Conservation (phyloP, 2,329 filamentous ascomycete species). For the Penicillium sp. region DNA sequence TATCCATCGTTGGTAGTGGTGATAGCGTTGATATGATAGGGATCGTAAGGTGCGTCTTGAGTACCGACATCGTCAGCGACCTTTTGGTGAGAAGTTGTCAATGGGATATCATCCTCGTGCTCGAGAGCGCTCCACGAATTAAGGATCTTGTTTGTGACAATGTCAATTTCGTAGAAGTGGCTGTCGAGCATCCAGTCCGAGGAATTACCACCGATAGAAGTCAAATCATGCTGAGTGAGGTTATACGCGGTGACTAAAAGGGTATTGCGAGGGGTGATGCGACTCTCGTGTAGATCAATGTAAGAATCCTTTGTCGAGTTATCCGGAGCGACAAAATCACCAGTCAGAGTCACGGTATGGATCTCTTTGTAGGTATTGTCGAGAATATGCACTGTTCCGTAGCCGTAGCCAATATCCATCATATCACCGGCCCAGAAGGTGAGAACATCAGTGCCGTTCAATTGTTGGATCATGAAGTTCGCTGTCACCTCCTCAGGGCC, state of each 20-base stretch:
- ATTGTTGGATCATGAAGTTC: conserved; percentile 40
- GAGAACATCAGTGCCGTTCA: conserved; percentile 38
- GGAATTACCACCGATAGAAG: conserved; percentile 30
- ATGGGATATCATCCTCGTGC: conserved; percentile 28
- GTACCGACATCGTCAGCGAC: not conserved
- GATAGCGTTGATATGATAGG: conserved; percentile 40
- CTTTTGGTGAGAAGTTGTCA: conserved; percentile 23
- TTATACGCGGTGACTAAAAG: conserved; percentile 39
- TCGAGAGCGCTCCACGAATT: conserved; percentile 36
- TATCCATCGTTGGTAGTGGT: conserved; percentile 32
- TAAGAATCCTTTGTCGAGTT: conserved; percentile 30
- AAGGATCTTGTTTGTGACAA: conserved; percentile 34
- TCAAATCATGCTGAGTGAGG: conserved; percentile 33
- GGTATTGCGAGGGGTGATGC: conserved; percentile 35
- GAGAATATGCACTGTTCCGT: conserved; percentile 37
- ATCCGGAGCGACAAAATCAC: conserved; percentile 33
- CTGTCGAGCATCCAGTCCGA: conserved; percentile 37
- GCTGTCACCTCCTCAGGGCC: conserved; percentile 36
- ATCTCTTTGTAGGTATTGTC: conserved; percentile 40
- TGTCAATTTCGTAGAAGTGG: conserved; percentile 37
- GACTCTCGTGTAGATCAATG: conserved; percentile 36
- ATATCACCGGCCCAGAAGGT: conserved; percentile 43
- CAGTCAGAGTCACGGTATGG: conserved; percentile 33
- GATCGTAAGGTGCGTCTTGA: conserved; percentile 35
- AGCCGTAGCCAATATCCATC: conserved; percentile 34